Conservation (phyloP, 805 yeast species). For the Suhomyces faveliae region DNA sequence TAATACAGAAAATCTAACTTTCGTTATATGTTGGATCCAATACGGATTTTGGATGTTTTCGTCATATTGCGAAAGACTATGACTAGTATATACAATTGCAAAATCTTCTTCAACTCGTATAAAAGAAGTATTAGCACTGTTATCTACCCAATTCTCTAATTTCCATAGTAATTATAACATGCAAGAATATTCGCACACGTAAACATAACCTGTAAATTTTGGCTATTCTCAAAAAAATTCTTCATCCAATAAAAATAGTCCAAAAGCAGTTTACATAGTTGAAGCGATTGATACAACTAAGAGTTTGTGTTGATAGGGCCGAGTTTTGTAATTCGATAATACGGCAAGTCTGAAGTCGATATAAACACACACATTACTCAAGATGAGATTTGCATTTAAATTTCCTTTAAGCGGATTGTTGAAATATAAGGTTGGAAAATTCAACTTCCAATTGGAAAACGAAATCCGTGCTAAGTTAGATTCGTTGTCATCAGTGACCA, state of each 20-base stretch:
- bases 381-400: slow-evolving; percentile 43
- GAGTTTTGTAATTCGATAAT: not conserved
- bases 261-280: slow-evolving; percentile 15
- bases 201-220: slow-evolving; percentile 4
- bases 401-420: slow-evolving; percentile 39
- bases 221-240: slow-evolving; percentile 7
- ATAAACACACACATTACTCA: slow-evolving; percentile 5
- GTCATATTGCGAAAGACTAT: too few relatives aligned
- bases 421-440: slow-evolving; percentile 37
- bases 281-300: not conserved
- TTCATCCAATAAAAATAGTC: slow-evolving; percentile 23
- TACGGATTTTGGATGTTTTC: too few relatives aligned
- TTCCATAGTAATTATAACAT: not conserved
- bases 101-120: too few relatives aligned
- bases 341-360: slow-evolving; percentile 1
- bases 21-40: too few relatives aligned
- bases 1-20: too few relatives aligned
- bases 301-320: slow-evolving; percentile 4
- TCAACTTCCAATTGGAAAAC: slow-evolving; percentile 52
- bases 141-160: not conserved
- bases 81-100: too few relatives aligned
- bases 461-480: slow-evolving; percentile 63
- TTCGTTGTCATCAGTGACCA: slow-evolving; percentile 60
- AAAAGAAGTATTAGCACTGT: not conserved
- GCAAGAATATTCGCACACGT: not conserved